Percentiles rank a stretch among this genome's conserved stretches.
Conservation (phyloP, 2,329 filamentous ascomycete genomes). For the Trichoderma oligosporum region DNA sequence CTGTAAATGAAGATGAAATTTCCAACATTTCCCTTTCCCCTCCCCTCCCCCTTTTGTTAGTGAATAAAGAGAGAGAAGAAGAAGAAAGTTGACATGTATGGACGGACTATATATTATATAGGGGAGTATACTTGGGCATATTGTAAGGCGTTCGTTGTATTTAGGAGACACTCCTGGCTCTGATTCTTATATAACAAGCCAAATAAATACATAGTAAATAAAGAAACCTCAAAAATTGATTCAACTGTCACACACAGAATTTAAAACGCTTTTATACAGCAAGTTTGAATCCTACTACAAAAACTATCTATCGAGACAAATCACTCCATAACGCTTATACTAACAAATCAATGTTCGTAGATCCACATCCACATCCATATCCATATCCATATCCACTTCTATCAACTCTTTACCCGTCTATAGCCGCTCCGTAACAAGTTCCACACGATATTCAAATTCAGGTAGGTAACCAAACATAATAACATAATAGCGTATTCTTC, state of each 20-base stretch:
- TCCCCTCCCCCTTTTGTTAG: too few relatives aligned
- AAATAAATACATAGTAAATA: background rate
- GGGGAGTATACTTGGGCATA: too few relatives aligned
- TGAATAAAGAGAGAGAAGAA: background rate
- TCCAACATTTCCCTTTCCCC: too few relatives aligned
- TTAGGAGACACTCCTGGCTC: background rate
- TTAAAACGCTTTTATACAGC: too few relatives aligned
- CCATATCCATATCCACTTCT: background rate
- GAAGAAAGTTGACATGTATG: background rate
- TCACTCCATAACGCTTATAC: too few relatives aligned
- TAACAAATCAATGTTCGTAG: too few relatives aligned
- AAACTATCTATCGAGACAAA: too few relatives aligned
- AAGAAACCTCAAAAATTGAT: background rate
- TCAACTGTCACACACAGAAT: too few relatives aligned
- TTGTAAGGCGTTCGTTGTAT: constrained; percentile 1
- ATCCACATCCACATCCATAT: background rate
- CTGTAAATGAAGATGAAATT: too few relatives aligned
- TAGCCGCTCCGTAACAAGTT: background rate
- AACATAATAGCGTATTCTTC: background rate
- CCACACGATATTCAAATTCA: background rate
- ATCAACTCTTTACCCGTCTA: background rate
- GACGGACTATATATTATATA: background rate
- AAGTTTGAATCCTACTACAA: too few relatives aligned
- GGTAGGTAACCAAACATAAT: background rate
- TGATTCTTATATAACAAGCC: background rate